Evolutionary conservation across 1,139 yeast species (phyloP), one percentile per base, ranked within the genome.

Genomic region (Saccharomycopsis phalli): DNA sequence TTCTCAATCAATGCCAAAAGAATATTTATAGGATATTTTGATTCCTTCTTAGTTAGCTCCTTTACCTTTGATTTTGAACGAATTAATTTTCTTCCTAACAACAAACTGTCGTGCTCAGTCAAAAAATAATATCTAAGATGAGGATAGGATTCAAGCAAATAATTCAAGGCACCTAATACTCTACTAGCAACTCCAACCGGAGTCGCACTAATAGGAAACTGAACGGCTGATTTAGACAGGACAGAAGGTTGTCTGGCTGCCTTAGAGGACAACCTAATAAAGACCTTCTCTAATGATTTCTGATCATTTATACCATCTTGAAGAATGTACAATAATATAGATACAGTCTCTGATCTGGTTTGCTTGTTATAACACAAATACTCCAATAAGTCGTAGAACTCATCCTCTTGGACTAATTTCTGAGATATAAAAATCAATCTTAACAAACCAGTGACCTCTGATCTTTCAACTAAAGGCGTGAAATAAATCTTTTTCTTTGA

Each of bases 141-240:
- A 16, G 71, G 68, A 49, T 80, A 83, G 36, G 76, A 68, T 44
- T 82, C 86, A 38, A 87, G 67, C 40, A 88, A 63, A 52, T 71
- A 78, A 49, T 81, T 84, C 25, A 87, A 61, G 0, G 83, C 79
- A 49, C 84, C 95, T 36, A 87, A 66, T 4, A 81, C 70, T 54
- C 87, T 95, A 38, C 76, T 79, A 1, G 88, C 88, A 20, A 86
- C 79, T 7, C 74, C 64, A 13, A 79, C 59, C 0, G 91, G 82
- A 0, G 91, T 71, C 16, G 83, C 70, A 21, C 77, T 81, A 5
- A 68, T 59, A 4, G 87, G 86, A 47, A 76, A 57, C 46, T 66
- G 36, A 14, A 22, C 40, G 38, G 17, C 51, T 3, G 53, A 45
- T 3, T 45, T 36, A 8, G 59, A 7, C 6, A 10, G 10, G n/a